Percentiles rank a stretch among this genome's conserved stretches.
Evolutionary conservation across 805 yeast genomes (phyloP).

Genomic region (Pachysolen tannophilus): DNA sequence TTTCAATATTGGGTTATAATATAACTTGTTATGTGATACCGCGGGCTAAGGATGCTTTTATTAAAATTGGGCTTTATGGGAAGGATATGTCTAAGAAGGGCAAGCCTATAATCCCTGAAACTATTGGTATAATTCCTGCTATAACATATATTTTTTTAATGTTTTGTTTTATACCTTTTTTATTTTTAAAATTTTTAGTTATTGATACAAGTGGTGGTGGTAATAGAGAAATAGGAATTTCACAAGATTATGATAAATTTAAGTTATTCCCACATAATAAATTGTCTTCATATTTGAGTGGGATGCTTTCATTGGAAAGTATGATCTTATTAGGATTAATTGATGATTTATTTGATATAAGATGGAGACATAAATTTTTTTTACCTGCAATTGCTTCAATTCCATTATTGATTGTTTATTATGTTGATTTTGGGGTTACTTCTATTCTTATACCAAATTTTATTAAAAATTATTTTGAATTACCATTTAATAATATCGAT

Average conservation of each 20-base stretch:
- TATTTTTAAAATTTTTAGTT: slow-evolving; percentile 71
- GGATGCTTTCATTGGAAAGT: slow-evolving; percentile 73
- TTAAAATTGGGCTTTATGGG: slow-evolving; percentile 77
- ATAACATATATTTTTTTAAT: slow-evolving; percentile 71
- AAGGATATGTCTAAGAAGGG: slow-evolving; percentile 73
- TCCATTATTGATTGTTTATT: slow-evolving; percentile 85
- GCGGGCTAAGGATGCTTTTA: slow-evolving; percentile 53
- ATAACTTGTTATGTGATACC: slow-evolving; percentile 62
- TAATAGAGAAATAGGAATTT: slow-evolving; percentile 33
- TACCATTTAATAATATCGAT: slow-evolving; percentile 46
- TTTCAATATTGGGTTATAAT: slow-evolving; percentile 58
- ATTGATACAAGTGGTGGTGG: slow-evolving; percentile 54
- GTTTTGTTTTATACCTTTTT: slow-evolving; percentile 80
- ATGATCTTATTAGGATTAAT: slow-evolving; percentile 82
- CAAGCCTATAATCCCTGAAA: slow-evolving; percentile 76
- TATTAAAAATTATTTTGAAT: slow-evolving; percentile 32
- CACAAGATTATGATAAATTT: slow-evolving; percentile 5
- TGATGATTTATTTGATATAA: slow-evolving; percentile 90
- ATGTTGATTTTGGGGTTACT: slow-evolving; percentile 90
- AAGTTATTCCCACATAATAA: slow-evolving; percentile 76
- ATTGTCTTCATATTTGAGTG: slow-evolving; percentile 79
- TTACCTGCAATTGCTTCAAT: slow-evolving; percentile 91
- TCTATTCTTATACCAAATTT: slow-evolving; percentile 75
- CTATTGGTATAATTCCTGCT: slow-evolving; percentile 88
- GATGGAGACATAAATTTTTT: slow-evolving; percentile 97